These are phyloP conservation scores for Coniochaeta sp. DNA, from an alignment of 2,329 filamentous ascomycete species.

Conservation along the genomic window DNA sequence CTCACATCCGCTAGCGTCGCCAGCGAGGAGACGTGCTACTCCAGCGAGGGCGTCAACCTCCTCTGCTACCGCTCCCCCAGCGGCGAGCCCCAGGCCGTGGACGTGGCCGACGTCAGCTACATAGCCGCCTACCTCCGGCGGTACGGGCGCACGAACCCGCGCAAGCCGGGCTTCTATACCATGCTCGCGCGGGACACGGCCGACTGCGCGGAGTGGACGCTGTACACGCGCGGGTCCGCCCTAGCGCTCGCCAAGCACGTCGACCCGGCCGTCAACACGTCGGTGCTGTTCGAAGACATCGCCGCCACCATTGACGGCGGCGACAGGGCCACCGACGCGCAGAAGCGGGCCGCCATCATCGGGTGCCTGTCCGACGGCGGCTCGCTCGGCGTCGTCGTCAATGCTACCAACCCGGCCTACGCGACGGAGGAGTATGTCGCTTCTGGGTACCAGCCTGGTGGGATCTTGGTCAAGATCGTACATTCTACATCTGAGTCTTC, in stretches of 20 bases:
- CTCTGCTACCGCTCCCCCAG: not conserved
- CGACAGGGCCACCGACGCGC: slow-evolving; percentile 1
- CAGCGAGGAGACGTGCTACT: not conserved
- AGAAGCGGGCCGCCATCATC: slow-evolving; percentile 2
- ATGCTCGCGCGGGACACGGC: not conserved
- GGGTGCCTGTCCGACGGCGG: slow-evolving; percentile 11
- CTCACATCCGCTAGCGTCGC: too few relatives aligned
- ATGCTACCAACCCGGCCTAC: slow-evolving; percentile 9
- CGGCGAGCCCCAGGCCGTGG: not conserved
- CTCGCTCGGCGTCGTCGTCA: slow-evolving; percentile 8
- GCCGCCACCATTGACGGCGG: slow-evolving; percentile 11
- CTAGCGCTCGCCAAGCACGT: slow-evolving; percentile 18
- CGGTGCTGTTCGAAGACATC: slow-evolving; percentile 7
- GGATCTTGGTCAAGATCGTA: slow-evolving; percentile 20
- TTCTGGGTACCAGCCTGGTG: slow-evolving; percentile 11
- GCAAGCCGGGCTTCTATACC: not conserved
- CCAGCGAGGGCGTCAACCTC: not conserved
- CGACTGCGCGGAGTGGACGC: slow-evolving; percentile 17
- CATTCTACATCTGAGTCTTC: not conserved
- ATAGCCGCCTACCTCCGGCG: not conserved
- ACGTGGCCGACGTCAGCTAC: not conserved
- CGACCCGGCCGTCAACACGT: slow-evolving; percentile 9
- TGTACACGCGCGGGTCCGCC: slow-evolving; percentile 8
- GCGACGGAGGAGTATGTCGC: slow-evolving; percentile 11
- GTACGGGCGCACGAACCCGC: not conserved